Evolutionary conservation across 139 green algal genomes (phyloP), one percentile per base, ranked within the genome.

Genomic region (Diplosphaera chodatii): DNA sequence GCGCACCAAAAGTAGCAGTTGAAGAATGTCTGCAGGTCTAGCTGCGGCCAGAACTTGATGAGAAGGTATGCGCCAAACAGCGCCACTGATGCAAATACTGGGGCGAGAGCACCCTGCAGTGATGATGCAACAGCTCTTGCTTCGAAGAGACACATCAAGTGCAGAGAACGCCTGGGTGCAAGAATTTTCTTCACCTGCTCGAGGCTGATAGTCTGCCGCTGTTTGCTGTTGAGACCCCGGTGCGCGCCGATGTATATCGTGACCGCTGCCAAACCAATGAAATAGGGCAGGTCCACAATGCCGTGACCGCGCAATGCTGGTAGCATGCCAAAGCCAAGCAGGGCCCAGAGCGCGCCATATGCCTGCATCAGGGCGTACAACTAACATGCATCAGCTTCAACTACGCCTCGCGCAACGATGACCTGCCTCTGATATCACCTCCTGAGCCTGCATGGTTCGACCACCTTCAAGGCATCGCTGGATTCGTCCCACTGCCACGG

Each of bases 181-280:
- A 66, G 48, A 23, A 30, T 4, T 56, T 6, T 30, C 27, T 21
- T 32, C 64, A 83, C 85, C 81, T 89, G 78, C 40, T 85, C 85
- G 25, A 96, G 23, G 2, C 28, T 76, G n/a, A 96, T 84, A 68
- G 88, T 83, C 79, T 93, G 83, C 16, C 85, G 71, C 25, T 78
- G 55, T 32, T 81, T 77, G 18, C 74, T 82, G 30, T 85, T 92
- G 1, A 94, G 83, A 1, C 74, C 82, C 1, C 82, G 72, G 73
- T 96, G 91, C 0, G 89, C 78, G 1, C 88, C 91, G 27, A 96
- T 92, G 83, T 96, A 97, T 25, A 95, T 90, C 0, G 91, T 95
- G 13, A 73, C 63, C 3, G 84, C 67, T 0, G 88, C 91, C 22
- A 96, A 82, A 0, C 67, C 75, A 23, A 92, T 64, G 73, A 96